Conservation (phyloP, 1,139 yeast genomes). For the Suhomyces panamericanus region DNA sequence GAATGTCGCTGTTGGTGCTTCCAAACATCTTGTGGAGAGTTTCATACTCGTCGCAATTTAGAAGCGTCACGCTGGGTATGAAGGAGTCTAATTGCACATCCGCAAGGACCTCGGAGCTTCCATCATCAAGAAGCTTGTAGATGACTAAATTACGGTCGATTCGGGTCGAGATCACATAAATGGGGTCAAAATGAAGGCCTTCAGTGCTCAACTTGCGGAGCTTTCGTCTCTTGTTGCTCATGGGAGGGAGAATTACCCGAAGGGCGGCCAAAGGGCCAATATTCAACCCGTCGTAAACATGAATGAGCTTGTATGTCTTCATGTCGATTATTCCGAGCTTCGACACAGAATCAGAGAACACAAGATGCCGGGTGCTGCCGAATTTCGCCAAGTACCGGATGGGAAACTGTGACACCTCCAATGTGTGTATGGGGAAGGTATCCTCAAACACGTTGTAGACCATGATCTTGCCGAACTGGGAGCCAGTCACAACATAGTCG, state of each 20-base stretch:
- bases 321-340: conserved; percentile 33
- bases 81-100: conserved; percentile 13
- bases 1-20: conserved; percentile 4
- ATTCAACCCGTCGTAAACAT: conserved; percentile 23
- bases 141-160: conserved; percentile 25
- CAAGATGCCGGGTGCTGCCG: conserved; percentile 21
- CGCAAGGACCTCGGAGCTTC: conserved; percentile 14
- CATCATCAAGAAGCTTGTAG: conserved; percentile 28
- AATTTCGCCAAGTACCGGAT: conserved; percentile 24
- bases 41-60: conserved; percentile 14
- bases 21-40: conserved; percentile 14
- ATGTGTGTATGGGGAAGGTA: conserved; percentile 16
- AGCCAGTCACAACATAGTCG: conserved; percentile 29
- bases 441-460: conserved; percentile 23
- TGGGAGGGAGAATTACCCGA: conserved; percentile 15
- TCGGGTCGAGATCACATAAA: conserved; percentile 27
- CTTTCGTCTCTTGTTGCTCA: conserved; percentile 7
- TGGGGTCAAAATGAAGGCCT: conserved; percentile 23
- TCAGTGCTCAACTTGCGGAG: conserved; percentile 4
- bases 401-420: conserved; percentile 32
- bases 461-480: conserved; percentile 35
- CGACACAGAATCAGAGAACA: conserved; percentile 35
- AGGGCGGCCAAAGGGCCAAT: conserved; percentile 30
- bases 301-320: conserved; percentile 20
- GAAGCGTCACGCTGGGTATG: conserved; percentile 11